Base-by-base conservation (phyloP, 225 moss, liverwort and hornwort species). In the Pseudisothecium myosuroides region DNA sequence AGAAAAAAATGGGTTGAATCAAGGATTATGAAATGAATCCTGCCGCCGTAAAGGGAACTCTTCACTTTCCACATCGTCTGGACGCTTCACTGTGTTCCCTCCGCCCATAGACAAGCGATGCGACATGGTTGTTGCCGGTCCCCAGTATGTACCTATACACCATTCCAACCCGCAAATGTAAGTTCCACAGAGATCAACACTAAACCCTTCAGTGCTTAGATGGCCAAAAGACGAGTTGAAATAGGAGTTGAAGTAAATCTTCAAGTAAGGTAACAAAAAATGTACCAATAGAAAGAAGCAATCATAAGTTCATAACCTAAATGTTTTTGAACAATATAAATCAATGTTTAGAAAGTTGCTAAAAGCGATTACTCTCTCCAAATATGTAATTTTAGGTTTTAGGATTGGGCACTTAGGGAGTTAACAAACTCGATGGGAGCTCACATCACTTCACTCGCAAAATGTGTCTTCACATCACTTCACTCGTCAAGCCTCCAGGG, bases 41-140 rank as follows among this genome's bases (percentile, higher is more conserved):
- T 93, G 93, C 92, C 93, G 95, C 45, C 96, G 92, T 56, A 98
- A 90, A 85, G 97, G 97, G 74, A 97, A 95, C 89, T 96, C 98
- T 78, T 95, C 98, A 88, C 81, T 93, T 78, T 96, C 95, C 82
- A 91, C 83, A 89, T 96, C 95, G 83, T 98, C 96, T 67, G 94
- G 94, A 82, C 94, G 95, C 94, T 94, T 98, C 71, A 81, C 81
- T 56, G 89, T 20, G 76, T 89, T 93, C 66, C 92, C 94, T 85
- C 95, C 92, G 80, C 94, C 97, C 88, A 98, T 92, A 37, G 96
- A 95, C 52, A 97, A 84, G 89, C 95, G 95, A 91, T 95, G 96
- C 60, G 93, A 91, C 83, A 95, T 81, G 59, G 82, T 89, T 75
- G 97, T 88, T 85, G 91, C 91, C 41, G 95, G 90, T 34, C 93